Base-by-base conservation (phyloP, 768 basidiomycete species). In the Pisolithus sp. region DNA sequence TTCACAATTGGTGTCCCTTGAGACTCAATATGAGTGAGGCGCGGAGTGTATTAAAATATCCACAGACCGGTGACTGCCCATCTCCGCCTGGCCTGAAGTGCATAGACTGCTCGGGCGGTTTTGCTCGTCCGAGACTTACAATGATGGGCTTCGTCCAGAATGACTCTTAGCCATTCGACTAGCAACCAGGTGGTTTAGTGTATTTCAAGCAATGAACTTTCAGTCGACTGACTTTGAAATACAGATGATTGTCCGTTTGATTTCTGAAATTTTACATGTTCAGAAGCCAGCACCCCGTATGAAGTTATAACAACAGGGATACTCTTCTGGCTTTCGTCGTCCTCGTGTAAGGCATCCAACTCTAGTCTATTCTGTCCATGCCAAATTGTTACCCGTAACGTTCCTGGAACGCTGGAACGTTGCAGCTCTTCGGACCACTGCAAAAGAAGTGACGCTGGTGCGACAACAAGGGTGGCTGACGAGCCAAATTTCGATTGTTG, bases 341-440 rank as follows among this genome's bases (percentile, higher is more conserved):
- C 80, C 40, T 76, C 75, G 50, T 81, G 77, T 10, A 86, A 55
- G 52, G 73, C 65, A 48, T 88, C 82, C 28, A 95, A 63, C 60
- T 90, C 84, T n/a, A 79, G 69, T 49, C 92, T 76, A 62, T 90
- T 89, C 56, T 86, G 84, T 3, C 93, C 94, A 65, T 96, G 92
- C 87, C 93, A 95, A 38, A 97, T 72, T 36, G 83, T 67, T 1
- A 85, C 75, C 52, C 78, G 76, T 26, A 93, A 55, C 2, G 83
- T 77, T 0, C 82, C 85, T 37, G 83, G 73, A 59, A 79, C 81
- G 57, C 89, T 87, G 31, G 87, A 89, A n/a, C 89, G 81, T 60
- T 82, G 73, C n/a, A 98, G 72, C 63, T 98, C 95, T 40, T 87
- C 83, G n/a, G 81, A 76, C 95, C 95, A 98, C 65, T 98, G 95